Base-by-base conservation (phyloP, 129 eudicot species). In the Saussurea involucrata region DNA sequence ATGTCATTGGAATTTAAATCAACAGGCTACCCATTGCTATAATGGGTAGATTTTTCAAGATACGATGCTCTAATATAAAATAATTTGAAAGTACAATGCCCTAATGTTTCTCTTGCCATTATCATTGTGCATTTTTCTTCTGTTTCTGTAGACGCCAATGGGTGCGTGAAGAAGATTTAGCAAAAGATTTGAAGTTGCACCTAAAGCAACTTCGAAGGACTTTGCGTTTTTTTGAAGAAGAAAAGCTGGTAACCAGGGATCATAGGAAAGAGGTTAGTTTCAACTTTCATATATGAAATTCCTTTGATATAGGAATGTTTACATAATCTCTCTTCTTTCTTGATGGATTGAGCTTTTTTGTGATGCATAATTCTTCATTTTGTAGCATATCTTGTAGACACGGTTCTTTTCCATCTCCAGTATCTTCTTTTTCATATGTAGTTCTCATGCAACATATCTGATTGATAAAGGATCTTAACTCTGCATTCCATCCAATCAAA, bases 161-260 rank as follows among this genome's bases (percentile, higher is more conserved):
- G 99, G 96, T 89, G 49, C 90, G 96, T 57, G 99, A 95, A 83
- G 99, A 95, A 85, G 99, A 95, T 80, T 86, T 95, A 80, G 99
- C 99, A 18, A 95, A 91, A 90, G 97, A 89, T 87, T 85, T 95
- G 73, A 95, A 88, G 82, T 76, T 95, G 82, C 98, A 95, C 80
- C 72, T 89, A 32, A 94, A 94, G 79, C 98, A 94, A 81, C 96
- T 94, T 68, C 93, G 98, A 28, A 87, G 98, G 69, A 91, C 93
- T 33, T 74, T 95, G 70, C 90, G 94, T 27, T 91, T 95, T 77
- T 87, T 94, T 78, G 97, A 94, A 86, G 97, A 95, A 78, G 98
- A 95, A 77, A 95, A 95, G 82, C 83, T 95, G 17, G 82, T 95
- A 73, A 91, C 95, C 3, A 84, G 97, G 72, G 98, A 95, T 78